Evolutionary conservation across 192 early-diverging fungal genomes (phyloP).

Genomic region (Backusella parvicylindrica): DNA sequence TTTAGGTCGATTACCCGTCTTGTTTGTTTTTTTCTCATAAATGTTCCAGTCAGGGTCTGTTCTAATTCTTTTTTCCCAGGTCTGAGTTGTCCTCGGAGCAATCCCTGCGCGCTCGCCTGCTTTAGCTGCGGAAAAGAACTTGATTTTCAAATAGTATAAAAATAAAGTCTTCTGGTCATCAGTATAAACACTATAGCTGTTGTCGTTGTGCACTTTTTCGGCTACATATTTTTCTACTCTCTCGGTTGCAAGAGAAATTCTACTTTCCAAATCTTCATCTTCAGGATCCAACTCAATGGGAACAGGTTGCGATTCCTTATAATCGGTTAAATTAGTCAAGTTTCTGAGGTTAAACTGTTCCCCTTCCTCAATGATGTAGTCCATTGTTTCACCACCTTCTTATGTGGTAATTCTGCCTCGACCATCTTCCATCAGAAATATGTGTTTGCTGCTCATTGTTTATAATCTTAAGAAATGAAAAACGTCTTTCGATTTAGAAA

Average conservation of each 20-base stretch:
- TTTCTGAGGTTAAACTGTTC: not conserved
- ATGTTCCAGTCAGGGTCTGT: no score
- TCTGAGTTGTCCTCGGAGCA: no score
- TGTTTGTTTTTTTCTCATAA: no score
- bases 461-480: no score
- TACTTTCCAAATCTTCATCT: not conserved
- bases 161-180: no score
- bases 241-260: not conserved
- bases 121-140: no score
- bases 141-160: no score
- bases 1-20: no score
- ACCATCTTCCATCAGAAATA: not conserved
- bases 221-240: not conserved
- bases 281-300: constrained; percentile 4
- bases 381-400: not conserved
- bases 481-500: no score
- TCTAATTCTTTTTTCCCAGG: no score
- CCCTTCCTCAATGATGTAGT: not conserved
- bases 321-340: not conserved
- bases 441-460: not conserved
- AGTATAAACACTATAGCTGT: not conserved
- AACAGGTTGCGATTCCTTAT: not conserved
- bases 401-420: not conserved
- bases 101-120: no score
- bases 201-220: not conserved